Base-by-base conservation (phyloP, 176 grass and related monocot genomes). In the Elaeis guineensis region DNA sequence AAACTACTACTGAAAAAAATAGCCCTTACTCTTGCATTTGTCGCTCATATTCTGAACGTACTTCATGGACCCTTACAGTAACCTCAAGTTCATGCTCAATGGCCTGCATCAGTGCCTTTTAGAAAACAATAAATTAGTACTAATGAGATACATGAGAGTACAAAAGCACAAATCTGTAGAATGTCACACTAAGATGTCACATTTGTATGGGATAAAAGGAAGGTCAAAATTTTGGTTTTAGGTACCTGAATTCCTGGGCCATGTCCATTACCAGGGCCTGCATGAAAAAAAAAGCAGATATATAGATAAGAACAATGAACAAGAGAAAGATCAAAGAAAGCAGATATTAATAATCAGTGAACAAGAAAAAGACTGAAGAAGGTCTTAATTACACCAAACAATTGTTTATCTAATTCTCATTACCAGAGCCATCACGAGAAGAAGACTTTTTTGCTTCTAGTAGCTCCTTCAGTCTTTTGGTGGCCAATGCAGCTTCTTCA, bases 61-160 rank as follows among this genome's bases (percentile, higher is more conserved):
- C 75, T 89, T 98, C 87, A 58, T 98, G 80, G 57, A 86, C 84
- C 71, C 84, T 89, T 51, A 80, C 26, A 26, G 76, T 76, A 22
- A 98, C 76, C 75, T 98, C 93, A 57, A 98, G 78, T 64, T 98
- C 93, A 81, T 98, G 84, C 5, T 92, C 93, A 48, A 89, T 82
- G 9, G 79, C 57, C 52, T 89, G 73, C 70, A 87, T 77, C 66
- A 92, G 70, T 30, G 76, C 79, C 93, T 97, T 76, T 32, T 62
- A 9, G 25, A 14, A 72, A 19, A 75, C 59, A 14, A 12, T 12
- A 44, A 12, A 44, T 44, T 12, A 44, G 9, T 44, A 44, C 8
- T 2, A 12, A 11, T 11, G 2, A 44, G 3, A 44, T 44, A 44
- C 9, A 44, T 44, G 35, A 44, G 9, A 44, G 35, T 12, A 44